phyloP scores from a whole-genome alignment of 73 alveolate genomes.

The Durusdinium trenchii region DNA sequence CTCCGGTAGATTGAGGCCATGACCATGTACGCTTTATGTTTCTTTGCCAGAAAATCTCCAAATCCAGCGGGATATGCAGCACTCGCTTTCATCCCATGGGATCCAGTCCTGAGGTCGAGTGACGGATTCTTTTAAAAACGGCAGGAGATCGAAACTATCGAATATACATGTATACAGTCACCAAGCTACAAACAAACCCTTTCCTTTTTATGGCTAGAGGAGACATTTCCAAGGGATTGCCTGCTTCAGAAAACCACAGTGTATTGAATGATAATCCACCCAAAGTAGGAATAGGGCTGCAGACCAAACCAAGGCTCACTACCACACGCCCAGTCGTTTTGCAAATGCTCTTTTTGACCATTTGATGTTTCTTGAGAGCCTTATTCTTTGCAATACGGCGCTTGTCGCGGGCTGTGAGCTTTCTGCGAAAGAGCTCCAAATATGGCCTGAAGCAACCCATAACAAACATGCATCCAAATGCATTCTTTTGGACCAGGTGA shows the following conservation, averaged over 20 bases:
- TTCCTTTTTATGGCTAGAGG: no score
- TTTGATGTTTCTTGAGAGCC: background rate
- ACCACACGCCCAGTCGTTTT: background rate
- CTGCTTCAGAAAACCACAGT: no score
- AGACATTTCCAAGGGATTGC: no score
- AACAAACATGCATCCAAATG: background rate
- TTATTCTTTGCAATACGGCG: background rate
- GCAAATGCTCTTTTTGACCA: background rate
- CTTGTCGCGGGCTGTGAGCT: background rate
- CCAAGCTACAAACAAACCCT: no score
- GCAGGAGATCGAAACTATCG: no score
- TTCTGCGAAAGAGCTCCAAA: background rate
- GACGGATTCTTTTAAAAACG: background rate
- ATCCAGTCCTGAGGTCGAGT: background rate
- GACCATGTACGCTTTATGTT: background rate
- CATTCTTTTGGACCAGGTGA: no score
- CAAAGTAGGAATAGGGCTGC: no score
- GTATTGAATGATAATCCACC: no score
- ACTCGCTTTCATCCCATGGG: constrained; percentile 2
- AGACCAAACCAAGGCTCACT: constrained; percentile 24
- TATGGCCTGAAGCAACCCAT: background rate
- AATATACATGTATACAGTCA: no score
- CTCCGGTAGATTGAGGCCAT: background rate
- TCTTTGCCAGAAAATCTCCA: background rate
- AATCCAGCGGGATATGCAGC: background rate